Evolutionary conservation across 2,329 filamentous ascomycete species (phyloP), one percentile per base, ranked within the genome.

Genomic region (Paracorniculantispora psalliotae): DNA sequence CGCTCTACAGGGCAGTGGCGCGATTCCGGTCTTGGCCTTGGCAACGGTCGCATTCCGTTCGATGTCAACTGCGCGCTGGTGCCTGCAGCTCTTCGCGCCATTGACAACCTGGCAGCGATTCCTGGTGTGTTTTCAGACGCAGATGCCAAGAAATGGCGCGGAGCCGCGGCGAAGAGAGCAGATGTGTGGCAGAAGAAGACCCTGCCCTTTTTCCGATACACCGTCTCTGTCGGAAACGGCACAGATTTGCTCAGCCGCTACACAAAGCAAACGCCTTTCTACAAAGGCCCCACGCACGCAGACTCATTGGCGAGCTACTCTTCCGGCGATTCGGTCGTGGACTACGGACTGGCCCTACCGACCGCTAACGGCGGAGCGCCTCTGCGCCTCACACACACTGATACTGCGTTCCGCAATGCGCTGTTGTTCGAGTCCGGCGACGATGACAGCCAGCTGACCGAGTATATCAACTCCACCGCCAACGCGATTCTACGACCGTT

Each of bases 41-140:
- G 82, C 1, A 83, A 83, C 35, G 85, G 83, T 2, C 77, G 81
- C 0, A 82, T 86, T n/a, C 84, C 85, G 0, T 88, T 84, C 65
- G 80, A 87, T 61, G 84, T 88, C 25, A 88, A 88, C 64, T 82
- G 82, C 0, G 85, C 82, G 1, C 73, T 88, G 0, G 81, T 81
- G 0, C 85, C 86, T 0, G 84, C 85, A 2, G 84, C 81, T 2
- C 74, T 88, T 0, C 76, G 81, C 12, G 78, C 83, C 2, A 85
- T 88, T 39, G 77, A 80, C 2, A 73, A 75, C 0, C 71, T 88
- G 1, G 73, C 82, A 2, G 68, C 69, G 1, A 46, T 39, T 0
- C 71, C 74, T 0, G 80, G 78, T 1, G 76, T 85, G 62, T 86
- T 82, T 61, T 71, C 80, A 0, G 67, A 75, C 2, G 75, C 80